phyloP scores from a whole-genome alignment of 2,329 filamentous ascomycete genomes.

The Colletotrichum tropicale region DNA sequence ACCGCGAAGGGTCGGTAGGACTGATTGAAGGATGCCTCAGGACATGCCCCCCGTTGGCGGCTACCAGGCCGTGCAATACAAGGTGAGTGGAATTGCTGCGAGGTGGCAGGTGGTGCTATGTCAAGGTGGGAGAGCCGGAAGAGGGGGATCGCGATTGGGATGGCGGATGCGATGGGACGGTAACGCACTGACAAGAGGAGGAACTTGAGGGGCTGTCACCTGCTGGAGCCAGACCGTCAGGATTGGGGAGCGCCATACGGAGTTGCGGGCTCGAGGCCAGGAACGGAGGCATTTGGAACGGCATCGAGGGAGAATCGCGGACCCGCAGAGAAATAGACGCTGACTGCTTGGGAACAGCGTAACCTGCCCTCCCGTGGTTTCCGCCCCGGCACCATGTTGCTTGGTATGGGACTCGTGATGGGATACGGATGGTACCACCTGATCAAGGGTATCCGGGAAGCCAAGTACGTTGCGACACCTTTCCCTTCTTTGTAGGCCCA shows the following conservation, averaged over 20 bases:
- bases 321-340: neutral
- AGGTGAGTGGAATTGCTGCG: conserved; percentile 60
- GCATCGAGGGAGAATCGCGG: neutral
- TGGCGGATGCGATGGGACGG: neutral
- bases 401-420: conserved; percentile 80
- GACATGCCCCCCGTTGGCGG: conserved; percentile 96
- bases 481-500: accelerated
- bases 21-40: conserved; percentile 76
- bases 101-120: neutral
- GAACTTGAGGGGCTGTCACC: accelerated
- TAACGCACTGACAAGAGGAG: neutral
- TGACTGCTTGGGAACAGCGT: conserved; percentile 57
- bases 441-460: conserved; percentile 83
- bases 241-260: accelerated
- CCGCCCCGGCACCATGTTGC: conserved; percentile 78
- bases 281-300: neutral
- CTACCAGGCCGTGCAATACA: conserved; percentile 97
- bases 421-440: conserved; percentile 90
- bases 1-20: conserved; percentile 17
- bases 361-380: conserved; percentile 93
- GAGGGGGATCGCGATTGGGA: neutral
- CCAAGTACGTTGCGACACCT: conserved; percentile 70
- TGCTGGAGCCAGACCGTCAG: accelerated
- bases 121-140: too few species aligned
- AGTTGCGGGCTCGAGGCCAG: neutral